Percentiles rank a stretch among this genome's conserved stretches.
Evolutionary conservation across 345 rosid species (phyloP).

Genomic region (Alliaria petiolata): DNA sequence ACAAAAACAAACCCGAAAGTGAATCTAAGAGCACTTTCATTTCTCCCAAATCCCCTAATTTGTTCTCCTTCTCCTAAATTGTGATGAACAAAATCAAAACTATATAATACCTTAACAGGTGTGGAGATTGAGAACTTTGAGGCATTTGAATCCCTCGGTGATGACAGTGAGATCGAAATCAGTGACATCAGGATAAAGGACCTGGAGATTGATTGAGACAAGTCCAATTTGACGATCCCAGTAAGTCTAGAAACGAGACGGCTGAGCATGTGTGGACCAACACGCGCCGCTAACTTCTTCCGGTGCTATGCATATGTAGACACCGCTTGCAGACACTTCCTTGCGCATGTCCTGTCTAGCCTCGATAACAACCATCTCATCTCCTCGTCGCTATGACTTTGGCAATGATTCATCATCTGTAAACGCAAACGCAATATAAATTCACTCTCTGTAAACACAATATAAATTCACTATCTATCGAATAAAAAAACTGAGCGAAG

Average conservation of each 20-base stretch:
- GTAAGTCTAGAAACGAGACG: slow-evolving; percentile 74
- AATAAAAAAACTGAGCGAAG: too few species aligned
- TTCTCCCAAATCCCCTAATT: not conserved
- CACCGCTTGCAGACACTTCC: too few species aligned
- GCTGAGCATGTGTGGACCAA: slow-evolving; percentile 82
- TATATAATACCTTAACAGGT: slow-evolving; percentile 47
- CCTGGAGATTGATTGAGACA: slow-evolving; percentile 81
- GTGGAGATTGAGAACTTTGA: slow-evolving; percentile 54
- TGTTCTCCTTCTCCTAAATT: slow-evolving; percentile 6
- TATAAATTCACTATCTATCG: too few species aligned
- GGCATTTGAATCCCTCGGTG: slow-evolving; percentile 56
- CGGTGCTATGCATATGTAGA: slow-evolving; percentile 80
- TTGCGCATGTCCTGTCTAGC: slow-evolving; percentile 61
- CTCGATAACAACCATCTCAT: slow-evolving; percentile 54
- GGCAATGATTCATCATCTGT: too few species aligned
- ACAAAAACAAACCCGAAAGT: not conserved
- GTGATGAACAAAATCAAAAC: not conserved
- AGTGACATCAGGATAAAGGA: slow-evolving; percentile 77
- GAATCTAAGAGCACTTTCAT: not conserved
- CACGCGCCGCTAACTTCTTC: slow-evolving; percentile 76
- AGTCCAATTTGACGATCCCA: slow-evolving; percentile 65
- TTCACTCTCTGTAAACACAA: too few species aligned
- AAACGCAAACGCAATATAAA: too few species aligned
- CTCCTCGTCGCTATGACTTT: slow-evolving; percentile 41
- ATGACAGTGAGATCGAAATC: slow-evolving; percentile 74